These are phyloP conservation scores for Eucalyptus regnans DNA, from an alignment of 345 rosid species.

Conservation along the genomic window DNA sequence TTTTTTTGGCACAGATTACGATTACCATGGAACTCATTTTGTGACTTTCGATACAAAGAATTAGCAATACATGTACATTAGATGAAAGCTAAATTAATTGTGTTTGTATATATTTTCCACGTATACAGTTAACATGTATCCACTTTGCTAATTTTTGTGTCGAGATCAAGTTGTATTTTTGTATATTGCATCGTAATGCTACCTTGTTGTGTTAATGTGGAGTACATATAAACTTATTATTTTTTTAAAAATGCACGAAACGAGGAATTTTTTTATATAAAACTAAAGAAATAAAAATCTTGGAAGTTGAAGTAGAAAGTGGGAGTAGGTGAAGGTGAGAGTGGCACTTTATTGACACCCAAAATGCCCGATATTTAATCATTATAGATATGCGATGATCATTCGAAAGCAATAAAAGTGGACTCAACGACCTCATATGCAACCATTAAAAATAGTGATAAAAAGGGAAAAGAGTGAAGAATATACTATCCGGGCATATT, in stretches of 20 bases:
- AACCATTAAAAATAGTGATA: rapidly evolving
- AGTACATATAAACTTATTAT: neutral
- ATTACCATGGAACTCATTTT: neutral
- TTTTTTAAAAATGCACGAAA: neutral
- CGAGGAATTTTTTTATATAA: neutral
- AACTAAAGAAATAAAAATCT: neutral
- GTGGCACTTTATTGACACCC: too few relatives aligned
- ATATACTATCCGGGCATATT: rapidly evolving
- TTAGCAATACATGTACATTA: neutral
- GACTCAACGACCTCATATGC: rapidly evolving
- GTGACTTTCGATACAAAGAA: neutral
- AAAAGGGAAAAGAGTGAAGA: rapidly evolving
- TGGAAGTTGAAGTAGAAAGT: neutral
- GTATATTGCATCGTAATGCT: neutral
- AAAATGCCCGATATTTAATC: too few relatives aligned
- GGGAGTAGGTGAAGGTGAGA: neutral
- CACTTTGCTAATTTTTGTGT: neutral
- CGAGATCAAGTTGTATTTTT: neutral
- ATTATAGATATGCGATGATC: too few relatives aligned
- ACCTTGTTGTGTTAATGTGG: neutral
- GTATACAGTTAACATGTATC: neutral
- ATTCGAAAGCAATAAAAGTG: rapidly evolving
- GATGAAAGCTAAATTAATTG: neutral
- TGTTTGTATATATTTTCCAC: neutral
- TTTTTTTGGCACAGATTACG: neutral